Evolutionary conservation across 495 filamentous ascomycete species (phyloP).

Genomic region (Paragyromitra xinjiangensis): DNA sequence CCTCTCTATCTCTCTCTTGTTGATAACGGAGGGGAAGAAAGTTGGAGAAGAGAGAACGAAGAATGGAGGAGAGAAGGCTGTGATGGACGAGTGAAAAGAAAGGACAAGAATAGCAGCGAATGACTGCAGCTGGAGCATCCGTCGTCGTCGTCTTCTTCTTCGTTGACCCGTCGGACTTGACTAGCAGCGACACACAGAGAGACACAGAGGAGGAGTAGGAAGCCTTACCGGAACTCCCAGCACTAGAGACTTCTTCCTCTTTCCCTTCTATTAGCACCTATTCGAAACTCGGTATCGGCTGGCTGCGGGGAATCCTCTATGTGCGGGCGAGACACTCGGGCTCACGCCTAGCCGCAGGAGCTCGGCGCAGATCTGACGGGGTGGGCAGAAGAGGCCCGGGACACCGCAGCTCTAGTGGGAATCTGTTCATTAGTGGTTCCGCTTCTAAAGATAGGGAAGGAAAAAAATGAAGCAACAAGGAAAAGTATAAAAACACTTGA

Average conservation of each 20-base stretch:
- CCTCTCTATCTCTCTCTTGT: not conserved
- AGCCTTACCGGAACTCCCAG: slow-evolving; percentile 31
- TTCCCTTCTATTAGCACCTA: slow-evolving; percentile 6
- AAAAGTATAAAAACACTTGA: slow-evolving; percentile 27
- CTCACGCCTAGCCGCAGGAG: slow-evolving; percentile 33
- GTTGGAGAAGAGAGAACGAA: not conserved
- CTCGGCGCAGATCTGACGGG: slow-evolving; percentile 33
- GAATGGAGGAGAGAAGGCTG: slow-evolving; percentile 22
- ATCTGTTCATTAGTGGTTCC: slow-evolving; percentile 45
- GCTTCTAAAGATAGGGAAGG: slow-evolving; percentile 35
- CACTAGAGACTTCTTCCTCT: slow-evolving; percentile 3
- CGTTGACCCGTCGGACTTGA: slow-evolving; percentile 16
- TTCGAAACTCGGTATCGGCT: slow-evolving; percentile 26
- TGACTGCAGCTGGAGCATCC: slow-evolving; percentile 27
- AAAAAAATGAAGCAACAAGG: slow-evolving; percentile 1
- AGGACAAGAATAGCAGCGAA: slow-evolving; percentile 46
- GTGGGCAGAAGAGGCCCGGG: slow-evolving; percentile 38
- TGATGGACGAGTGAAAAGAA: slow-evolving; percentile 24
- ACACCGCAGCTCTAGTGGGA: slow-evolving; percentile 39
- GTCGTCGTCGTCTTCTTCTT: slow-evolving; percentile 18
- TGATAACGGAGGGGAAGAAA: slow-evolving; percentile 20
- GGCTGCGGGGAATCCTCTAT: slow-evolving; percentile 35
- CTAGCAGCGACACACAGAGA: slow-evolving; percentile 12
- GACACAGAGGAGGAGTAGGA: slow-evolving; percentile 6
- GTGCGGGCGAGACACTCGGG: slow-evolving; percentile 39